phyloP scores from a whole-genome alignment of 1,284 basidiomycete genomes.

The Melampsora americana region DNA sequence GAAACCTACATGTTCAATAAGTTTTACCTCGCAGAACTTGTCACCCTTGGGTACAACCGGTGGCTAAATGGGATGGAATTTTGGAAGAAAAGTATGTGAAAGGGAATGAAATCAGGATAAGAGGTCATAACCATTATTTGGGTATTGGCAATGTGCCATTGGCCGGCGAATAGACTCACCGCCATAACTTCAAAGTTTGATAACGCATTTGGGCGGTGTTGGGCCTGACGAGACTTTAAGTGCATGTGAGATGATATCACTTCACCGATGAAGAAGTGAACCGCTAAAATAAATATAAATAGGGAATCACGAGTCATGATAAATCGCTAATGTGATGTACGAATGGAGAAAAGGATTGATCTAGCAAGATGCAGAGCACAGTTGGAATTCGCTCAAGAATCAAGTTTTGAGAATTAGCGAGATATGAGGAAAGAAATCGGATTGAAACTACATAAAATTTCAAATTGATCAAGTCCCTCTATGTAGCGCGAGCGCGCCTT shows the following conservation, averaged over 20 bases:
- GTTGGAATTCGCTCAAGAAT: too few relatives aligned
- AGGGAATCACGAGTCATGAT: background rate
- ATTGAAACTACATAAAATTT: too few relatives aligned
- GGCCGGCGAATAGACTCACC: background rate
- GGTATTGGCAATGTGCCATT: background rate
- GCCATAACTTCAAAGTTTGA: constrained; percentile 38
- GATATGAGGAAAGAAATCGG: too few relatives aligned
- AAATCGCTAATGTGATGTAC: background rate
- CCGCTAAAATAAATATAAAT: background rate
- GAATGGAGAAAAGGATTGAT: too few relatives aligned
- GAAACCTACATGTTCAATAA: constrained; percentile 25
- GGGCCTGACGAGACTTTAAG: constrained; percentile 15
- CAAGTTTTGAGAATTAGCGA: too few relatives aligned
- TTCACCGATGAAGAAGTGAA: background rate
- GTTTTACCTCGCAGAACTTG: constrained; percentile 16
- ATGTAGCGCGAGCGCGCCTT: too few relatives aligned
- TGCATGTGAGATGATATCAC: background rate
- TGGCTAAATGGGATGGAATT: constrained; percentile 6
- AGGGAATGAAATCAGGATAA: background rate
- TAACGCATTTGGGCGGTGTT: constrained; percentile 22
- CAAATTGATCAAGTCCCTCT: too few relatives aligned
- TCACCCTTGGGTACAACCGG: constrained; percentile 25
- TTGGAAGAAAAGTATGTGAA: background rate
- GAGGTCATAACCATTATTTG: background rate
- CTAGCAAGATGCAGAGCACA: too few relatives aligned